Percentiles rank a stretch among this genome's conserved stretches.
phyloP scores from a whole-genome alignment of 2,329 filamentous ascomycete genomes.

The Phialemoniopsis sp. region DNA sequence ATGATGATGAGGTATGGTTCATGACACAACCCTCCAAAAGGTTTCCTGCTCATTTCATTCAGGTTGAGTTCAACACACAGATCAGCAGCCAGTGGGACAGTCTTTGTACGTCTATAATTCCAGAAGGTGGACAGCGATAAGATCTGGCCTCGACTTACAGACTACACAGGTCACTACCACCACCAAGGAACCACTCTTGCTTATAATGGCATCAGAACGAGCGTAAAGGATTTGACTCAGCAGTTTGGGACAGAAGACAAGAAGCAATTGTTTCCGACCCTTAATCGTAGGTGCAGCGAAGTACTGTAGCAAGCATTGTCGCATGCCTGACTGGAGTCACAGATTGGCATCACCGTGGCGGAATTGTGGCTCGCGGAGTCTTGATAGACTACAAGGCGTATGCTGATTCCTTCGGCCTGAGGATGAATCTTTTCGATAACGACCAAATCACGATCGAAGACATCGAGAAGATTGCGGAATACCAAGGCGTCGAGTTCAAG shows the following conservation, averaged over 20 bases:
- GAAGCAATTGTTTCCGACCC: too few relatives aligned
- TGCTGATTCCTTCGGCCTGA: conserved; percentile 30
- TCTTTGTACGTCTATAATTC: too few relatives aligned
- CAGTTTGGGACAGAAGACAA: too few relatives aligned
- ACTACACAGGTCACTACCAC: conserved; percentile 25
- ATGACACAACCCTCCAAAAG: not conserved
- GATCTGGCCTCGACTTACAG: too few relatives aligned
- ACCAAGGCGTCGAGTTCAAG: conserved; percentile 35
- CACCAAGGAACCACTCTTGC: not conserved
- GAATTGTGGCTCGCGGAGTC: conserved; percentile 43
- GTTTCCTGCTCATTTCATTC: not conserved
- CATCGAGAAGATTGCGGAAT: conserved; percentile 36
- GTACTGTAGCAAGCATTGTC: too few relatives aligned
- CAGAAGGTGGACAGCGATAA: too few relatives aligned
- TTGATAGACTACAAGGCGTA: conserved; percentile 47
- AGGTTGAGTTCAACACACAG: conserved; percentile 6
- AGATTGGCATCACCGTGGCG: conserved; percentile 32
- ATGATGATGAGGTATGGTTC: conserved; percentile 8
- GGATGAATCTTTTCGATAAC: conserved; percentile 29
- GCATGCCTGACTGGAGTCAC: conserved; percentile 12
- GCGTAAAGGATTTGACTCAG: not conserved
- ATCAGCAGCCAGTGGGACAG: conserved; percentile 19
- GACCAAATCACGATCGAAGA: conserved; percentile 33
- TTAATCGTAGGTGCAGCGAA: too few relatives aligned
- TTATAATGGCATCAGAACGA: not conserved